Evolutionary conservation across 83 land plant genomes (phyloP).

Genomic region (Diphasiastrum complanatum): DNA sequence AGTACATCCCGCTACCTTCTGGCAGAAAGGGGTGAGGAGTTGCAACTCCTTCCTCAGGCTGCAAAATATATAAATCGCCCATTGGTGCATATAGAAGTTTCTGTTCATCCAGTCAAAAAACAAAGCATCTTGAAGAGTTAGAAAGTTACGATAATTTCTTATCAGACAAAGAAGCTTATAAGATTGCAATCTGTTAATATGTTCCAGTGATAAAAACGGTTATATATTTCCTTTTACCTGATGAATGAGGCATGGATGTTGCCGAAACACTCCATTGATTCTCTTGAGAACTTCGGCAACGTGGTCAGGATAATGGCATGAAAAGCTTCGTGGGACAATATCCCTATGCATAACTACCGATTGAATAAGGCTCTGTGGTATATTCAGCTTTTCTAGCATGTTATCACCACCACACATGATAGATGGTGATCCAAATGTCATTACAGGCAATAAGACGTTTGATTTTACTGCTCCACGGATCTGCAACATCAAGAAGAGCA

Average conservation of each 20-base stretch:
- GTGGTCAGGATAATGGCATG: too few species aligned
- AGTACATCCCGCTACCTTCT: slow-evolving; percentile 53
- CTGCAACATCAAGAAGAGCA: neutral
- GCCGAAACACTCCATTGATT: too few species aligned
- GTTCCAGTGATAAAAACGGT: too few species aligned
- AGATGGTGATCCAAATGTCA: neutral
- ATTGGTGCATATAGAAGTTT: slow-evolving; percentile 66
- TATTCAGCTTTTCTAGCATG: neutral
- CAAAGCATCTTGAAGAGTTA: too few species aligned
- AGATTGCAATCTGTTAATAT: too few species aligned
- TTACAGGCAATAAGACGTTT: neutral
- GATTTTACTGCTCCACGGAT: neutral
- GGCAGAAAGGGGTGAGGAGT: slow-evolving; percentile 67
- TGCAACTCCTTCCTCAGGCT: slow-evolving; percentile 56
- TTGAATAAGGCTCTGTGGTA: neutral
- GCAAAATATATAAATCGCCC: slow-evolving; percentile 64
- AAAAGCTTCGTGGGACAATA: neutral
- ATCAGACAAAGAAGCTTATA: too few species aligned
- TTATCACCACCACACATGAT: too few species aligned
- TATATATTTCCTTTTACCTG: too few species aligned
- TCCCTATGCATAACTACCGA: neutral
- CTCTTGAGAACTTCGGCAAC: neutral
- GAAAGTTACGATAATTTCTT: too few species aligned
- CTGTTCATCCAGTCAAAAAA: slow-evolving; percentile 33
- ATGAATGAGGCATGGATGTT: too few species aligned